Evolutionary conservation across 768 basidiomycete genomes (phyloP).

Genomic region (Hemileccinum impolitum): DNA sequence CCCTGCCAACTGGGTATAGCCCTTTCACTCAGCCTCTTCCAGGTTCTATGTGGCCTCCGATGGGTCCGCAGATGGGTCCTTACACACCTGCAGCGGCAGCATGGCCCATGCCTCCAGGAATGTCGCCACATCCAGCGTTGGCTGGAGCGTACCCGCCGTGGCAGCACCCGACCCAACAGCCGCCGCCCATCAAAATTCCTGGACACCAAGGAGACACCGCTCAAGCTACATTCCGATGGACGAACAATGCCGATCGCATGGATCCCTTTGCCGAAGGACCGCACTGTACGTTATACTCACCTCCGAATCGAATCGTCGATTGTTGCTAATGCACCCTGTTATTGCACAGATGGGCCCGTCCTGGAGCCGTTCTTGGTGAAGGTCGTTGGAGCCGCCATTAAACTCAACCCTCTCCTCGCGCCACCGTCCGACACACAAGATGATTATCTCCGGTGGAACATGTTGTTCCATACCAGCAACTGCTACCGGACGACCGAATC

Average conservation of each 20-base stretch:
- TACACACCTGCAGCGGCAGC: slow-evolving; percentile 25
- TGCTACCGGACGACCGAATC: slow-evolving; percentile 64
- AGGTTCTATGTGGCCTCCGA: slow-evolving; percentile 21
- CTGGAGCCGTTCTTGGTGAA: slow-evolving; percentile 56
- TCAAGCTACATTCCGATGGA: slow-evolving; percentile 29
- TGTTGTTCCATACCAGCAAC: slow-evolving; percentile 61
- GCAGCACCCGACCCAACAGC: slow-evolving; percentile 27
- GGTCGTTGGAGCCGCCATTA: slow-evolving; percentile 44
- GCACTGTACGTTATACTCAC: slow-evolving; percentile 35
- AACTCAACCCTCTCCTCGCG: slow-evolving; percentile 60
- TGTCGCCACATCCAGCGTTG: slow-evolving; percentile 22
- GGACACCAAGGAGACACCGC: slow-evolving; percentile 22
- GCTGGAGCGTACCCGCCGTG: slow-evolving; percentile 23
- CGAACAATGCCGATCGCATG: slow-evolving; percentile 31
- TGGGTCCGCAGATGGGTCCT: slow-evolving; percentile 12
- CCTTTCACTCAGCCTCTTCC: slow-evolving; percentile 32
- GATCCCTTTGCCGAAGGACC: slow-evolving; percentile 39
- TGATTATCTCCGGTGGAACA: slow-evolving; percentile 67
- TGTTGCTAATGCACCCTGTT: slow-evolving; percentile 13
- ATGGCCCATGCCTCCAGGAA: slow-evolving; percentile 25
- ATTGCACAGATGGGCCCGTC: slow-evolving; percentile 60
- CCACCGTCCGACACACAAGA: slow-evolving; percentile 43
- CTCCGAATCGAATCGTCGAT: too few relatives aligned
- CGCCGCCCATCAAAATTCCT: slow-evolving; percentile 20
- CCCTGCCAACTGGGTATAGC: slow-evolving; percentile 23